Percentiles rank a stretch among this genome's conserved stretches.
Conservation (phyloP, 768 basidiomycete genomes). For the Ephemerocybe angulata region DNA sequence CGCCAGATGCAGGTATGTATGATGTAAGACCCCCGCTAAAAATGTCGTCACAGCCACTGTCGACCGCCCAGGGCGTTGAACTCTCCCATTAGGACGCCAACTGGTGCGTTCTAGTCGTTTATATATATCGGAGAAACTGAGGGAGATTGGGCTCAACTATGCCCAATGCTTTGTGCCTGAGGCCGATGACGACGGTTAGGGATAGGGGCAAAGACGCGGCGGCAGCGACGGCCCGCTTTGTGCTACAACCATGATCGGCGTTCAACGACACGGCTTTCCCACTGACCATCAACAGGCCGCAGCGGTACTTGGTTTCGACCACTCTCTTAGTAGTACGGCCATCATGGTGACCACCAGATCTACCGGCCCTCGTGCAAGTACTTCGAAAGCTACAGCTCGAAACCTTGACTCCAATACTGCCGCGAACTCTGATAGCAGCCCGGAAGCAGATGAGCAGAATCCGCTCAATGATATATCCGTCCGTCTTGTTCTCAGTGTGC, state of each 20-base stretch:
- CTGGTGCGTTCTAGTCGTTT: neutral
- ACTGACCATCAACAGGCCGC: neutral
- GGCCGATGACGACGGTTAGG: neutral
- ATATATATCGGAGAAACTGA: neutral
- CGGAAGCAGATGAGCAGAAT: neutral
- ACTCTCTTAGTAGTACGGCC: no score
- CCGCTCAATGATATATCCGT: neutral
- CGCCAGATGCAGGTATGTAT: slow-evolving; percentile 10
- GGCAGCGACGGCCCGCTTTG: no score
- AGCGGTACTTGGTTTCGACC: neutral
- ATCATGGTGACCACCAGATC: neutral
- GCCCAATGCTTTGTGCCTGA: neutral
- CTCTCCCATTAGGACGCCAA: neutral
- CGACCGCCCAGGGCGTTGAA: neutral
- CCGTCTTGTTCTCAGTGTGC: neutral
- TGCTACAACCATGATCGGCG: neutral
- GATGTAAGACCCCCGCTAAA: slow-evolving; percentile 8
- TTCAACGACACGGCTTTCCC: neutral
- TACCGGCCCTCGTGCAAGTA: neutral
- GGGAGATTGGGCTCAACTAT: neutral
- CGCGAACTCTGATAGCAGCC: neutral
- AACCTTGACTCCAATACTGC: neutral
- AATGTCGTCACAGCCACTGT: slow-evolving; percentile 4
- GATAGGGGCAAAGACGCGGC: neutral
- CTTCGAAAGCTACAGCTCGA: neutral